Conservation (phyloP, 768 basidiomycete species). For the Psilocybe tampanensis region DNA sequence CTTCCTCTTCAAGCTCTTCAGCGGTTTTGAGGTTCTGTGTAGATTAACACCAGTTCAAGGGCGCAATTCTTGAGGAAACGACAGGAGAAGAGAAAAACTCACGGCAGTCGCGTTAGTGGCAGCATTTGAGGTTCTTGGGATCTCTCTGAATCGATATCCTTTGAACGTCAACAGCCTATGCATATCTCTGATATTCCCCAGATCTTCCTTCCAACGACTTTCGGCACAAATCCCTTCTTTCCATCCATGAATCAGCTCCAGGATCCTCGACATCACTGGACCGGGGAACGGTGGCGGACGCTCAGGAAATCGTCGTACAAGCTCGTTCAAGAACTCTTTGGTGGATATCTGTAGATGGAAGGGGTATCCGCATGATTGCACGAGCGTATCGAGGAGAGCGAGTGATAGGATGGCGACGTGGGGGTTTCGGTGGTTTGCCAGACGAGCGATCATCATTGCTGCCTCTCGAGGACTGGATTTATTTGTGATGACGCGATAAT, state of each 20-base stretch:
- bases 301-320: constrained; percentile 97
- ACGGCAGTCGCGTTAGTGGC: constrained; percentile 43
- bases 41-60: neutral
- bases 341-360: constrained; percentile 97
- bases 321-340: constrained; percentile 97
- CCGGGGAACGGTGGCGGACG: constrained; percentile 94
- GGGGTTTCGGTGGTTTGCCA: constrained; percentile 90
- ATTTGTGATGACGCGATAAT: neutral
- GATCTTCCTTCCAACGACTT: constrained; percentile 93
- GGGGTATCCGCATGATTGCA: constrained; percentile 95
- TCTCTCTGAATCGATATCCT: constrained; percentile 78
- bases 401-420: constrained; percentile 89
- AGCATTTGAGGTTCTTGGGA: constrained; percentile 34
- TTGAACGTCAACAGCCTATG: constrained; percentile 93
- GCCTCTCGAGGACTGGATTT: constrained; percentile 83
- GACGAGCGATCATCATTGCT: constrained; percentile 78
- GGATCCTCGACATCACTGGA: constrained; percentile 91
- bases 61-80: neutral
- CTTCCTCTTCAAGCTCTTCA: constrained; percentile 94
- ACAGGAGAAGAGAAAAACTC: constrained; percentile 20
- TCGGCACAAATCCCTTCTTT: constrained; percentile 90
- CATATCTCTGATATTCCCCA: constrained; percentile 98
- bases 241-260: constrained; percentile 93
- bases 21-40: constrained; percentile 88
- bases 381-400: constrained; percentile 85